These are phyloP conservation scores for Boehmeria nivea DNA, from an alignment of 306 rosid species.

Conservation along the genomic window DNA sequence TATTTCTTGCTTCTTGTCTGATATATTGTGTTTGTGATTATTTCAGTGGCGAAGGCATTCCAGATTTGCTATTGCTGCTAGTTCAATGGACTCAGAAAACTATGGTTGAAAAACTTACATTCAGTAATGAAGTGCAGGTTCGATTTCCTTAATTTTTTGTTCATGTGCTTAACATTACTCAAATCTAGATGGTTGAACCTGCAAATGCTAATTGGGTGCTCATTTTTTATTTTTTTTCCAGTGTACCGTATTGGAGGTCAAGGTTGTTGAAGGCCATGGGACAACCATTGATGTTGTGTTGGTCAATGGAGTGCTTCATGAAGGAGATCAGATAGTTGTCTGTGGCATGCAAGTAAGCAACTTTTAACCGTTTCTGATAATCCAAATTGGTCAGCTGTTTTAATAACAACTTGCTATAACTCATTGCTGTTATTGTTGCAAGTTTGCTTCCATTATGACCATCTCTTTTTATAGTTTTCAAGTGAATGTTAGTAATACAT, in stretches of 20 bases:
- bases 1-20: slow-evolving; percentile 6
- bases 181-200: slow-evolving; percentile 21
- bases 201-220: slow-evolving; percentile 29
- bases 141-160: slow-evolving; percentile 14
- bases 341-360: slow-evolving; percentile 88
- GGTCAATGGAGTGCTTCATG: slow-evolving; percentile 94
- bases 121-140: slow-evolving; percentile 87
- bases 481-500: background rate
- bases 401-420: too few relatives aligned
- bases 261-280: slow-evolving; percentile 95
- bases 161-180: slow-evolving; percentile 15
- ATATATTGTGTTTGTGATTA: slow-evolving; percentile 29
- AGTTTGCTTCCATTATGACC: background rate
- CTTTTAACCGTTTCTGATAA: slow-evolving; percentile 4
- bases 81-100: slow-evolving; percentile 92
- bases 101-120: slow-evolving; percentile 83
- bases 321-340: slow-evolving; percentile 97
- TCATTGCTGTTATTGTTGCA: background rate
- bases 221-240: slow-evolving; percentile 36
- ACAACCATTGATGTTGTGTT: slow-evolving; percentile 95
- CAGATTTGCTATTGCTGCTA: slow-evolving; percentile 73
- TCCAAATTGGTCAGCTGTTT: too few relatives aligned
- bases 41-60: slow-evolving; percentile 91
- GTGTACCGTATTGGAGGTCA: slow-evolving; percentile 97
- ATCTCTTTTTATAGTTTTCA: background rate